Evolutionary conservation across 2,329 filamentous ascomycete genomes (phyloP).

Genomic region (Elsinoe arachidis): DNA sequence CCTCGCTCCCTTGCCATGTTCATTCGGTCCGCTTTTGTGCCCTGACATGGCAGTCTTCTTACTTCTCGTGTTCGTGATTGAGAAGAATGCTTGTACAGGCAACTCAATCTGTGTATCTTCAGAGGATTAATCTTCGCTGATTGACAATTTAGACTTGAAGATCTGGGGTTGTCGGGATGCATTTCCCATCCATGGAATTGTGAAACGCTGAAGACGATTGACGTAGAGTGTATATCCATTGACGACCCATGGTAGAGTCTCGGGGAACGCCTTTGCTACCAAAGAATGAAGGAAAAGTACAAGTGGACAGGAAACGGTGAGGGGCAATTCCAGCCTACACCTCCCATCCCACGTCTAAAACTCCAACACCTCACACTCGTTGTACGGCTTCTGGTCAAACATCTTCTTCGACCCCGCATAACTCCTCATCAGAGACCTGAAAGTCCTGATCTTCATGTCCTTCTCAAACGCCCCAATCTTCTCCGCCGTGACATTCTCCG

Average conservation of each 20-base stretch:
- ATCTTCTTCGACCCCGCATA: conserved; percentile 21
- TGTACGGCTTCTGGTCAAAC: conserved; percentile 20
- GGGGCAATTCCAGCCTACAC: neutral
- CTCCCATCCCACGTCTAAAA: neutral
- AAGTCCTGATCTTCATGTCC: conserved; percentile 30
- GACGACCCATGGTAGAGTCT: neutral
- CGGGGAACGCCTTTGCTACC: neutral
- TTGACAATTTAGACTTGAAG: too few relatives aligned
- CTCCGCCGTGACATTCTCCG: conserved; percentile 19
- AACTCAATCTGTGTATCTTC: neutral
- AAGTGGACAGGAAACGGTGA: neutral
- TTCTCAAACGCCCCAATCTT: conserved; percentile 30
- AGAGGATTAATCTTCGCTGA: too few relatives aligned
- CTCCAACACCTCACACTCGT: conserved; percentile 16
- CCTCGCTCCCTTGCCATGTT: neutral
- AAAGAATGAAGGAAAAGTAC: neutral
- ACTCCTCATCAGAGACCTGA: conserved; percentile 23
- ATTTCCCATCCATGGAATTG: neutral
- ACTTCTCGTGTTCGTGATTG: neutral
- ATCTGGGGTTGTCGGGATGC: too few relatives aligned
- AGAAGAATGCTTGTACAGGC: neutral
- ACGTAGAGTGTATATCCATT: neutral
- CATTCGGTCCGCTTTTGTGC: neutral
- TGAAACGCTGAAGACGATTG: neutral
- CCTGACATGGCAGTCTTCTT: neutral